Conservation (phyloP, 148 eudicot genomes). For the Amaranthus palmeri region DNA sequence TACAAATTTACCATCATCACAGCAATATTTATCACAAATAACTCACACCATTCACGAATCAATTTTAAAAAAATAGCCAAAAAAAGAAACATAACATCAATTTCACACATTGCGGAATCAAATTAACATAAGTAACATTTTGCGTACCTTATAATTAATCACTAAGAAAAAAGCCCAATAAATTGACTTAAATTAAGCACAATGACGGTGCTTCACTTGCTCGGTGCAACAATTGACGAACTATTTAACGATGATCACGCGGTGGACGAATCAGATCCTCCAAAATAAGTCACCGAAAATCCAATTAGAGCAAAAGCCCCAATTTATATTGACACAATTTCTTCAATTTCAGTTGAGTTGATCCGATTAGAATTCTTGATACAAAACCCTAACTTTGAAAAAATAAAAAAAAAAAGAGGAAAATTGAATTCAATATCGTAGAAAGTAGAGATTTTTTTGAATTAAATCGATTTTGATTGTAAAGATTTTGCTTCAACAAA, state of each 20-base stretch:
- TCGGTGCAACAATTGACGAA: not conserved
- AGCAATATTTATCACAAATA: not conserved
- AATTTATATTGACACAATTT: slow-evolving; percentile 10
- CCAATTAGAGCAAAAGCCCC: slow-evolving; percentile 15
- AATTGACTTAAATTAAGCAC: slow-evolving; percentile 16
- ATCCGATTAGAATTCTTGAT: slow-evolving; percentile 19
- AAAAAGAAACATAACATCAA: slow-evolving; percentile 1
- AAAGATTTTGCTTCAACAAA: not conserved
- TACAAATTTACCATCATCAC: not conserved
- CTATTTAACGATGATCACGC: slow-evolving; percentile 3
- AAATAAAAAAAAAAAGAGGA: not conserved
- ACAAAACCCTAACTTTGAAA: slow-evolving; percentile 22
- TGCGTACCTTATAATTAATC: slow-evolving; percentile 6
- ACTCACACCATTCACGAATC: slow-evolving; percentile 4
- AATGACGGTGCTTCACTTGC: not conserved
- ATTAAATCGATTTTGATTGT: not conserved
- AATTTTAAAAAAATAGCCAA: slow-evolving; percentile 3
- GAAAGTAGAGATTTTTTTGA: not conserved
- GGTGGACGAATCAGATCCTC: slow-evolving; percentile 10
- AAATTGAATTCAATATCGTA: not conserved
- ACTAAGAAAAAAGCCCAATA: not conserved
- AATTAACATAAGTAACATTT: not conserved
- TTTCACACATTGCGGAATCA: slow-evolving; percentile 1
- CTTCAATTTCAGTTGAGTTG: slow-evolving; percentile 8
- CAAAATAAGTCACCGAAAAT: not conserved